These are phyloP conservation scores for Galeopsis tetrahit DNA, from an alignment of 257 asterid genomes.

Conservation along the genomic window DNA sequence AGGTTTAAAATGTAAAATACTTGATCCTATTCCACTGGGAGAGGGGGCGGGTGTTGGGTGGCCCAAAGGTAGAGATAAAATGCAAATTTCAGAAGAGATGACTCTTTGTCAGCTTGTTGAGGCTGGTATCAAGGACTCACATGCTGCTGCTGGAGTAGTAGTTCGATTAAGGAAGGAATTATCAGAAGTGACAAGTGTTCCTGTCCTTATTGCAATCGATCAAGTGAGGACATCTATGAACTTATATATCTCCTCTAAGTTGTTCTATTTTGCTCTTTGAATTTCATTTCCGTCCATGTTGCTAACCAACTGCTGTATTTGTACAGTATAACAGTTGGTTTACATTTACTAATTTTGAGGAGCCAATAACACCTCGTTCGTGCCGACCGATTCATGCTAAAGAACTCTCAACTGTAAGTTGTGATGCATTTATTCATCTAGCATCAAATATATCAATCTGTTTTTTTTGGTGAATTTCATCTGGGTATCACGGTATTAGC, in stretches of 20 bases:
- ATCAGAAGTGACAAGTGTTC: slow-evolving; percentile 75
- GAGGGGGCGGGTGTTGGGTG: slow-evolving; percentile 95
- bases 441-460: neutral
- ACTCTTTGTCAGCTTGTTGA: slow-evolving; percentile 78
- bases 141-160: slow-evolving; percentile 88
- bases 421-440: slow-evolving; percentile 23
- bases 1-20: slow-evolving; percentile 68
- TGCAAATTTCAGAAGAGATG: slow-evolving; percentile 68
- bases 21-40: slow-evolving; percentile 81
- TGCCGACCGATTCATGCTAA: slow-evolving; percentile 84
- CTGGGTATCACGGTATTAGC: neutral
- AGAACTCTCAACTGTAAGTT: slow-evolving; percentile 81
- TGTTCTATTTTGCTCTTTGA: slow-evolving; percentile 29
- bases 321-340: slow-evolving; percentile 96
- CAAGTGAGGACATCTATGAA: slow-evolving; percentile 60
- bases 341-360: slow-evolving; percentile 85
- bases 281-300: slow-evolving; percentile 21
- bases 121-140: slow-evolving; percentile 66
- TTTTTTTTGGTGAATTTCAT: neutral
- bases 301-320: slow-evolving; percentile 40
- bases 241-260: slow-evolving; percentile 14
- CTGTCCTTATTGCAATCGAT: slow-evolving; percentile 94
- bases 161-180: slow-evolving; percentile 93
- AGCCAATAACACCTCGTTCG: slow-evolving; percentile 87
- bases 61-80: slow-evolving; percentile 65